Evolutionary conservation across 2,329 filamentous ascomycete genomes (phyloP).

Genomic region (Hymenoscyphus linearis): DNA sequence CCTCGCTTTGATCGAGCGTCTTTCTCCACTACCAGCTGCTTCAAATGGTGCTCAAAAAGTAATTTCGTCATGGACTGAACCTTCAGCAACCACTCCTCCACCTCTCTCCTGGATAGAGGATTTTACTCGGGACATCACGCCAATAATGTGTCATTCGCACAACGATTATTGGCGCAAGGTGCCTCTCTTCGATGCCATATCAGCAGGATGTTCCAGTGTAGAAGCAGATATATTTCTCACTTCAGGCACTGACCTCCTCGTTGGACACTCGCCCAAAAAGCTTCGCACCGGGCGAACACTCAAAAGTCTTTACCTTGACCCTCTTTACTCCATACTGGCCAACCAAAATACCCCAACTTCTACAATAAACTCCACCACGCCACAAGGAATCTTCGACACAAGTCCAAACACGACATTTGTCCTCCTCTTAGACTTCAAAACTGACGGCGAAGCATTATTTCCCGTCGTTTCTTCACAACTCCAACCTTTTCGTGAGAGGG

Average conservation of each 20-base stretch:
- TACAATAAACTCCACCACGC: conserved; percentile 35
- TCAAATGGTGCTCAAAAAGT: conserved; percentile 12
- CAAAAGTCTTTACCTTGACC: conserved; percentile 51
- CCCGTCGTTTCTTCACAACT: conserved; percentile 36
- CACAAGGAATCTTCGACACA: conserved; percentile 8
- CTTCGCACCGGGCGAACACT: conserved; percentile 50
- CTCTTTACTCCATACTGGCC: conserved; percentile 49
- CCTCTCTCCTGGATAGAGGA: conserved; percentile 11
- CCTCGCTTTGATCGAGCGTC: not conserved
- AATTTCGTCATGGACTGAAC: conserved; percentile 9
- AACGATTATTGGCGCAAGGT: conserved; percentile 51
- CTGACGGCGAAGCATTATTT: conserved; percentile 34
- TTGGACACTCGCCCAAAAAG: conserved; percentile 50
- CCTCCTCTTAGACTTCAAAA: conserved; percentile 48
- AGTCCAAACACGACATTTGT: conserved; percentile 30
- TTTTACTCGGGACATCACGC: conserved; percentile 10
- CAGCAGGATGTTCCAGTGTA: conserved; percentile 49
- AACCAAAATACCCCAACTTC: conserved; percentile 40
- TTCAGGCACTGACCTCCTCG: conserved; percentile 37
- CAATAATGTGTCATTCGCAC: conserved; percentile 38
- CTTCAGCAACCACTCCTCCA: conserved; percentile 7
- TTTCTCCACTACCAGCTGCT: not conserved
- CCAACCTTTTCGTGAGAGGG: conserved; percentile 34
- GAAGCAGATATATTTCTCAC: conserved; percentile 56
- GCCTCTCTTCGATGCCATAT: conserved; percentile 45